Evolutionary conservation across 192 early-diverging fungal genomes (phyloP).

Genomic region (Entomortierella parvispora): DNA sequence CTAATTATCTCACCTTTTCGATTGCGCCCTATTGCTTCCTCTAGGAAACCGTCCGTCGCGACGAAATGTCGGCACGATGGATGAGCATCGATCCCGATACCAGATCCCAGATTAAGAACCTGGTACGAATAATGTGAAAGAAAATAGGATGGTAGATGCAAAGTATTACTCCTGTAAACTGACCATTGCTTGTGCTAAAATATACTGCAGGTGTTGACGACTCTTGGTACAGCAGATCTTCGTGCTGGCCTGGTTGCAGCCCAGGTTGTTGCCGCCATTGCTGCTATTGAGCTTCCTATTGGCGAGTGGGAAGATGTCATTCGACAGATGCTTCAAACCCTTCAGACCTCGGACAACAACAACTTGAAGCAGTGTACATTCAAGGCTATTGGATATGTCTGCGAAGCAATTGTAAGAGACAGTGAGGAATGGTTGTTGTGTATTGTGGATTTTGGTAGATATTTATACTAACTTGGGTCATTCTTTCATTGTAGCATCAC

Average conservation of each 20-base stretch:
- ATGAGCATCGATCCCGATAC: slow-evolving; percentile 63
- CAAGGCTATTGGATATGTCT: slow-evolving; percentile 92
- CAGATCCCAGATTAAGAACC: slow-evolving; percentile 77
- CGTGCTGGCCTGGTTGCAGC: slow-evolving; percentile 75
- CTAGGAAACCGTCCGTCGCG: slow-evolving; percentile 61
- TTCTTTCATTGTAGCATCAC: slow-evolving; percentile 63
- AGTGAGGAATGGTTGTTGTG: neutral
- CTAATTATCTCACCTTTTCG: neutral
- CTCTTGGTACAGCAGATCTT: slow-evolving; percentile 63
- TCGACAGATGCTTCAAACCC: slow-evolving; percentile 78
- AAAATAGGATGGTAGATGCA: no score
- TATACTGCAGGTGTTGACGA: slow-evolving; percentile 55
- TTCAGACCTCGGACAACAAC: slow-evolving; percentile 71
- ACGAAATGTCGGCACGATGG: slow-evolving; percentile 75
- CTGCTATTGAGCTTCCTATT: slow-evolving; percentile 91
- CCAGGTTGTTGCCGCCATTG: slow-evolving; percentile 92
- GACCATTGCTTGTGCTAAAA: slow-evolving; percentile 1
- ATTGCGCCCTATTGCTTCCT: neutral
- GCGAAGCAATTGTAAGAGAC: slow-evolving; percentile 82
- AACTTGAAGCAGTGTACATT: slow-evolving; percentile 84
- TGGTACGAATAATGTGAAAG: no score
- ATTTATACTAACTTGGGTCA: neutral
- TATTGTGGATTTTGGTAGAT: neutral
- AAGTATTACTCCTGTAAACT: neutral
- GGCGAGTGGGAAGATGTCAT: slow-evolving; percentile 92